Evolutionary conservation across 768 basidiomycete genomes (phyloP), one percentile per base, ranked within the genome.

Genomic region (Podaxis carcinomalis): DNA sequence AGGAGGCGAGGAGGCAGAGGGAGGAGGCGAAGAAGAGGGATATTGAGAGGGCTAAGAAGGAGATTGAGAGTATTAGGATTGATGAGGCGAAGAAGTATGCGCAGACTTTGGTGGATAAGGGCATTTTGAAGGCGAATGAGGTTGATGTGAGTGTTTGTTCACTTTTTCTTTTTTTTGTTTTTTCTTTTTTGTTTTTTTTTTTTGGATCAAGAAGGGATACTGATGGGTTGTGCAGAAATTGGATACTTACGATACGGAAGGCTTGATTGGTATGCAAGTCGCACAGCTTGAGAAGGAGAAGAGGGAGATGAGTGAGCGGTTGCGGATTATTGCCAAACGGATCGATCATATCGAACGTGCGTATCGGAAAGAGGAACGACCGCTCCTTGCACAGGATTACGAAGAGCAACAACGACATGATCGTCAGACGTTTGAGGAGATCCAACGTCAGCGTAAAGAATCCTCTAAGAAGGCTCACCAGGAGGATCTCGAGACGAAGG

Each of bases 241-340:
- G 73, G 90, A 93, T 67, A 86, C 85, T 54, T 79, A 91, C 63
- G 93, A 93, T 72, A 94, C 93, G 7, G 89, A 92, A 68, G 85
- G 86, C 51, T 83, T 98, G 63, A 89, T 98, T 73, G 84, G 83
- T 32, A 84, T 97, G 66, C 95, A 97, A 72, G 94, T 97, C 39
- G 88, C 93, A 65, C 94, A 98, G 70, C 81, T 98, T 49, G 97
- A 97, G 77, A 97, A 96, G 77, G 95, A 98, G 77, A 96, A 95
- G 81, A 89, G 86, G 68, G 91, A 94, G 66, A 78, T 92, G 64
- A 82, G 81, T 60, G 91, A 94, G 67, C 84, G 90, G 21, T 80
- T 96, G 51, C 88, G 93, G 23, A 84, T 95, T 65, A 82, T 88
- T 47, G 72, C 87, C 39, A 98, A 98, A 76, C 89, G 95, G 25